phyloP scores from a whole-genome alignment of 1,139 yeast species.

The Taphrina flavorubra region DNA sequence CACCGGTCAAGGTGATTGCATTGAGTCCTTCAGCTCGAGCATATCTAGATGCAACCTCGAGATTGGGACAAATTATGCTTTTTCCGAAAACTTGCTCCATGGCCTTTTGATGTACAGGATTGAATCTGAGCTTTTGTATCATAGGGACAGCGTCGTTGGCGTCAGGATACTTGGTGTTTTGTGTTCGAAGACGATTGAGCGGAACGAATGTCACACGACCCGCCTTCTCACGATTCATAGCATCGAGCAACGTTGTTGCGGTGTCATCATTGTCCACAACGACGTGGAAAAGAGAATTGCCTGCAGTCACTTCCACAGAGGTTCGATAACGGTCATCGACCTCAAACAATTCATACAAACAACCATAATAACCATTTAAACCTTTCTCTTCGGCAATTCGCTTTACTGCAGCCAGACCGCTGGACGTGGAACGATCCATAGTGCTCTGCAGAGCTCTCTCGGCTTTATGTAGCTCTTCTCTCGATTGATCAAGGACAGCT shows the following conservation, averaged over 20 bases:
- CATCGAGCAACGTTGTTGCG: slow-evolving; percentile 78
- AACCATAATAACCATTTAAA: slow-evolving; percentile 74
- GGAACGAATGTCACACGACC: slow-evolving; percentile 95
- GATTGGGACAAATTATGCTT: slow-evolving; percentile 74
- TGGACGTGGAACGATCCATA: slow-evolving; percentile 72
- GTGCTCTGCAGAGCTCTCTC: slow-evolving; percentile 50
- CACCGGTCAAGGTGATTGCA: slow-evolving; percentile 91
- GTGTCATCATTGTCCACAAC: slow-evolving; percentile 89
- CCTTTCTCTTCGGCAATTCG: slow-evolving; percentile 64
- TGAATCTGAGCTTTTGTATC: slow-evolving; percentile 70
- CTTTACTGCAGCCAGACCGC: slow-evolving; percentile 72
- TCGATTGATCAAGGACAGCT: slow-evolving; percentile 62
- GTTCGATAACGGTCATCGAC: slow-evolving; percentile 82
- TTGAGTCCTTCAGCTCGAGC: slow-evolving; percentile 67
- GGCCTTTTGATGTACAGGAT: slow-evolving; percentile 63
- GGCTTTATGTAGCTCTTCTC: slow-evolving; percentile 61
- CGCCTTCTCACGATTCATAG: slow-evolving; percentile 67
- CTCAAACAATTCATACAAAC: slow-evolving; percentile 78
- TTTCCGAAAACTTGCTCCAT: slow-evolving; percentile 80
- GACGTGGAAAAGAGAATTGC: slow-evolving; percentile 80
- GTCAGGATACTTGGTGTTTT: slow-evolving; percentile 60
- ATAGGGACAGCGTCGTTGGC: slow-evolving; percentile 67
- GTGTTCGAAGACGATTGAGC: slow-evolving; percentile 65
- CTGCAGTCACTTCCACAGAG: slow-evolving; percentile 89
- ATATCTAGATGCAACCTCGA: slow-evolving; percentile 71